These are phyloP conservation scores for Pseudognaphalium luteoalbum DNA, from an alignment of 129 eudicot species.

Conservation along the genomic window DNA sequence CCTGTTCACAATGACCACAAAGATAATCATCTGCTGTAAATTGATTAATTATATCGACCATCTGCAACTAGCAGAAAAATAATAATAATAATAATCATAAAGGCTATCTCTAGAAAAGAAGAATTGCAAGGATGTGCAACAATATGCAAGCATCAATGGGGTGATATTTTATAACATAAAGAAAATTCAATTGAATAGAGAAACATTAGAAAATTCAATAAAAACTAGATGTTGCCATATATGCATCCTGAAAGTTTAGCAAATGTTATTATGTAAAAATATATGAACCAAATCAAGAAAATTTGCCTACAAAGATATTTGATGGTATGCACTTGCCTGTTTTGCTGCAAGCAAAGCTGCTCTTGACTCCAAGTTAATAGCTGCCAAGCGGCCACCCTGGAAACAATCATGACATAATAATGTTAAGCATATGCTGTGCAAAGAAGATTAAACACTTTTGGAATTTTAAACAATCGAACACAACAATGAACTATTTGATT, in stretches of 20 bases:
- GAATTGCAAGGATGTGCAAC: not conserved
- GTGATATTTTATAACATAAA: not conserved
- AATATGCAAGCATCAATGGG: not conserved
- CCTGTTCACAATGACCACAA: slow-evolving; percentile 50
- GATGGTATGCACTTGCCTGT: slow-evolving; percentile 43
- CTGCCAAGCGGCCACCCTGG: slow-evolving; percentile 83
- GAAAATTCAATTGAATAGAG: no score
- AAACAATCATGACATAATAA: slow-evolving; percentile 15
- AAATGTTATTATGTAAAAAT: not conserved
- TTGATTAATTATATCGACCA: not conserved
- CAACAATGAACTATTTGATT: not conserved
- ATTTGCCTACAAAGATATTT: slow-evolving; percentile 1
- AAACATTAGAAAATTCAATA: not conserved
- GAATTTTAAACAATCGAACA: not conserved
- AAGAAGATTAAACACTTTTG: not conserved
- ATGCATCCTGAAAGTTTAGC: not conserved
- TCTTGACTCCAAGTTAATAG: slow-evolving; percentile 70
- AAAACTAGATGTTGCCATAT: not conserved
- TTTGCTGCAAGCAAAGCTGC: slow-evolving; percentile 80
- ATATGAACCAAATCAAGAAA: not conserved
- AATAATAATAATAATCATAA: not conserved
- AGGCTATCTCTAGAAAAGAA: not conserved
- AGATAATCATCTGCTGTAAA: not conserved
- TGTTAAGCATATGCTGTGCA: not conserved
- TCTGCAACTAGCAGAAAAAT: not conserved